Evolutionary conservation across 192 early-diverging fungal genomes (phyloP).

Genomic region (Backusella macrospora): DNA sequence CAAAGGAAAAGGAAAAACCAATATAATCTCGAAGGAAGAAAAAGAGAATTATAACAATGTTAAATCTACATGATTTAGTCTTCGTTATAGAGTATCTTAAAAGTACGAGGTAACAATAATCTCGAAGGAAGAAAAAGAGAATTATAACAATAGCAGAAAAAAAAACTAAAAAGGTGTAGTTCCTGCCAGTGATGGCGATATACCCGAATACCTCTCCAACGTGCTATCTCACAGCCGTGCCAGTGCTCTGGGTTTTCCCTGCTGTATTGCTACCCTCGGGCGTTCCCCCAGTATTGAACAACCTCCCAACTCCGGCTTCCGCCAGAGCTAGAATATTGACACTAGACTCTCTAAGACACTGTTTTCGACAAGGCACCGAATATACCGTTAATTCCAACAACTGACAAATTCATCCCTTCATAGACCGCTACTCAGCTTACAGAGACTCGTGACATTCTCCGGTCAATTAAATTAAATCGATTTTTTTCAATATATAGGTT

Average conservation of each 20-base stretch:
- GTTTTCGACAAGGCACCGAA: slow-evolving; percentile 38
- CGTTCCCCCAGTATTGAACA: slow-evolving; percentile 42
- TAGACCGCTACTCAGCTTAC: slow-evolving; percentile 35
- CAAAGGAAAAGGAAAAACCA: too few species aligned
- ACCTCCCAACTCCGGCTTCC: slow-evolving; percentile 40
- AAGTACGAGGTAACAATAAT: too few species aligned
- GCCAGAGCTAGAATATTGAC: slow-evolving; percentile 43
- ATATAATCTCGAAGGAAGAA: too few species aligned
- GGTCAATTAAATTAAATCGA: slow-evolving; percentile 3
- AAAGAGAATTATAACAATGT: too few species aligned
- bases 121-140: background rate
- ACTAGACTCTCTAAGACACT: slow-evolving; percentile 48
- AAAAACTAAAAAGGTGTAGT: slow-evolving; percentile 35
- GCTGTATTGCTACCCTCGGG: slow-evolving; percentile 53
- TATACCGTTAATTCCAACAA: slow-evolving; percentile 29
- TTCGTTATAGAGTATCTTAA: too few species aligned
- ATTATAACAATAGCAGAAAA: background rate
- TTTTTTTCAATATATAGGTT: background rate
- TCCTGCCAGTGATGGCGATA: slow-evolving; percentile 30
- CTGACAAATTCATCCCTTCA: slow-evolving; percentile 37
- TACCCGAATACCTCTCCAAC: slow-evolving; percentile 34
- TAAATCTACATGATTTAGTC: too few species aligned
- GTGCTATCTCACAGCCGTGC: slow-evolving; percentile 48
- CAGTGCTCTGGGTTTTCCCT: slow-evolving; percentile 50
- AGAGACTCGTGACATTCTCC: slow-evolving; percentile 27